Evolutionary conservation across 208 protist genomes (phyloP).

Genomic region (Jaenimonas drosophilae): DNA sequence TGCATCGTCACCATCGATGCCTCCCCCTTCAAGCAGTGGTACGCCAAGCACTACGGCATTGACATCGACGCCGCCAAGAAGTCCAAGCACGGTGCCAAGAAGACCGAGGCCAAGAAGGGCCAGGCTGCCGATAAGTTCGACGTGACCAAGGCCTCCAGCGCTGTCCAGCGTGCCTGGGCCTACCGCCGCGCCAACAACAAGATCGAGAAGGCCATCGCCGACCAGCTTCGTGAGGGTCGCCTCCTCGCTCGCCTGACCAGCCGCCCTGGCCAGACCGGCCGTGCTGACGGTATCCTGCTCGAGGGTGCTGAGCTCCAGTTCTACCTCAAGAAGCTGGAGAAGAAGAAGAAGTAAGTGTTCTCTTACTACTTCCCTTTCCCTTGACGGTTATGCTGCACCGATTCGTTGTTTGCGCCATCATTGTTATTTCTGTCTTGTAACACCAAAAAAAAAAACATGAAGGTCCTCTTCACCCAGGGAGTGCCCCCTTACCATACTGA

Average conservation of each 20-base stretch:
- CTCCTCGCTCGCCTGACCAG: constrained; percentile 94
- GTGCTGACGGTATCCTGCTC: constrained; percentile 97
- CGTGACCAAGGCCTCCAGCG: constrained; percentile 50
- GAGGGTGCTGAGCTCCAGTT: constrained; percentile 99
- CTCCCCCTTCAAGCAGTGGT: constrained; percentile 98
- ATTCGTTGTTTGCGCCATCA: neutral
- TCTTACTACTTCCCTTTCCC: neutral
- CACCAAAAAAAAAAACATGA: neutral
- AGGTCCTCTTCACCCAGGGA: too few species aligned
- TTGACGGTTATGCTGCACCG: neutral
- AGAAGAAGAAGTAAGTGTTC: constrained; percentile 93
- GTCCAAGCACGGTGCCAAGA: constrained; percentile 13
- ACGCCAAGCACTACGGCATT: constrained; percentile 97
- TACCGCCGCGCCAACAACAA: constrained; percentile 53
- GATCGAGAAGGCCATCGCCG: constrained; percentile 77
- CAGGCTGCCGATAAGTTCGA: constrained; percentile 78
- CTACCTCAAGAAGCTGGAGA: constrained; percentile 97
- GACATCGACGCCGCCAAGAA: constrained; percentile 90
- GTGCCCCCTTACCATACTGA: too few species aligned
- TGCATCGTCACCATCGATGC: constrained; percentile 97
- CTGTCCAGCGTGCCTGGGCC: constrained; percentile 73
- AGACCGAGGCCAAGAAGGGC: constrained; percentile 58
- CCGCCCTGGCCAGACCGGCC: constrained; percentile 97
- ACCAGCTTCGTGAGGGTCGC: constrained; percentile 93
- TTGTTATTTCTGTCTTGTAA: neutral